Percentiles rank a stretch among this genome's conserved stretches.
These are phyloP conservation scores for Echeveria elegans DNA, from an alignment of 164 flowering plant genomes.

Conservation along the genomic window DNA sequence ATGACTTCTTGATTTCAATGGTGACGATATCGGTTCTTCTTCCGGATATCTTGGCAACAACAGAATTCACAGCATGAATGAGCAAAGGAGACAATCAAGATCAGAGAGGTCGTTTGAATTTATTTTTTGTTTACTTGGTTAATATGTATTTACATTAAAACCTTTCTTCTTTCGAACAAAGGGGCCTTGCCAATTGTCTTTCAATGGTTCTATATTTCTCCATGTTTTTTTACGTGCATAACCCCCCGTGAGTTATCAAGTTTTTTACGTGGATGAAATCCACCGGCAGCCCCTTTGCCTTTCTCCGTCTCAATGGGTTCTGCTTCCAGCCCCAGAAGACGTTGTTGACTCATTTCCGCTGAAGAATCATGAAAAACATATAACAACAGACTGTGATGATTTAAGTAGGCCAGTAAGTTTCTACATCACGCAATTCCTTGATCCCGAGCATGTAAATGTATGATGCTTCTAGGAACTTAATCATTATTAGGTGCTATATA, in stretches of 20 bases:
- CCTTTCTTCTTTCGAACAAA: no score
- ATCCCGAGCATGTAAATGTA: no score
- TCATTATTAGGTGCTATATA: conserved; percentile 54
- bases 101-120: conserved; percentile 59
- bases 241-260: no score
- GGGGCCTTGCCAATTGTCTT: no score
- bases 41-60: conserved; percentile 33
- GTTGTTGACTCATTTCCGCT: conserved; percentile 73
- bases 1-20: conserved; percentile 61
- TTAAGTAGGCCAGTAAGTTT: conserved; percentile 62
- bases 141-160: background rate
- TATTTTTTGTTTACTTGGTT: background rate
- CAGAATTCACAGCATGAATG: conserved; percentile 35
- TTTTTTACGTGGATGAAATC: no score
- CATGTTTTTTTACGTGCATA: no score
- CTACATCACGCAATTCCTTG: no score
- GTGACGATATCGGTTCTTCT: conserved; percentile 41
- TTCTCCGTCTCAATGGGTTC: conserved; percentile 52
- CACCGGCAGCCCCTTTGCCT: conserved; percentile 59
- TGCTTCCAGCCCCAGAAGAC: conserved; percentile 70
- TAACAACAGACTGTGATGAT: conserved; percentile 21
- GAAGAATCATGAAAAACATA: conserved; percentile 37
- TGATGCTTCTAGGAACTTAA: background rate
- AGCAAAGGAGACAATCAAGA: conserved; percentile 46
- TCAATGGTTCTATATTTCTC: no score